Percentiles rank a stretch among this genome's conserved stretches.
These are phyloP conservation scores for Globisporangium sylvaticum DNA, from an alignment of 352 stramenopile genomes.

Conservation along the genomic window DNA sequence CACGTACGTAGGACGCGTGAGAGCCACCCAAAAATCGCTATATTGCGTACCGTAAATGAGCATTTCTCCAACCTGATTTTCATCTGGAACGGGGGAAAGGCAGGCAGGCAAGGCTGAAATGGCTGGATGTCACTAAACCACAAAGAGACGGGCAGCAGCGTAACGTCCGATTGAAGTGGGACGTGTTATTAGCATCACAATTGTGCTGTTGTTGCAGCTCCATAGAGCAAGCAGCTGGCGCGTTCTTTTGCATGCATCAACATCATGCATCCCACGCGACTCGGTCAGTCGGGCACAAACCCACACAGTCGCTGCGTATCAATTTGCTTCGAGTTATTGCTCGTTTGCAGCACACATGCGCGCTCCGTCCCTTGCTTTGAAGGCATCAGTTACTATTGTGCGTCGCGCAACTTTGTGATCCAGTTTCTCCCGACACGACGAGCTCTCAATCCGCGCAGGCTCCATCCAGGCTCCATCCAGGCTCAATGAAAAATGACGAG, in stretches of 20 bases:
- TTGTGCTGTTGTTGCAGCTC: constrained; percentile 1
- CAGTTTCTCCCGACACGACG: not conserved
- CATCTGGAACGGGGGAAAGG: not conserved
- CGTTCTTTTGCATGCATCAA: constrained; percentile 11
- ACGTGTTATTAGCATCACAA: not conserved
- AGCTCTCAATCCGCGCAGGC: not conserved
- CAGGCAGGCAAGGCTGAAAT: not conserved
- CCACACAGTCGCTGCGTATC: not conserved
- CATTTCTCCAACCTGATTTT: not conserved
- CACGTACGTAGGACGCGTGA: not conserved
- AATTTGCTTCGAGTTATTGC: not conserved
- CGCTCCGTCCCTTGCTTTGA: not conserved
- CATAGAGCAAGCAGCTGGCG: constrained; percentile 4
- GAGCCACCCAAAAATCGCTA: not conserved
- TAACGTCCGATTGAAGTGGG: constrained; percentile 10
- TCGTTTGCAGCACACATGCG: not conserved
- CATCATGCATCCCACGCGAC: not conserved
- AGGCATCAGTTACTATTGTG: not conserved
- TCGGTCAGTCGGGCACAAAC: not conserved
- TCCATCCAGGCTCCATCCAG: too few relatives aligned
- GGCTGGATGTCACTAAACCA: constrained; percentile 8
- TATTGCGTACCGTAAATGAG: not conserved
- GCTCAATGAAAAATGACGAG: not conserved
- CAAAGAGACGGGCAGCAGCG: not conserved
- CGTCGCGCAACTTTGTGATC: not conserved